A percentile compares a stretch with the other conserved stretches of the same genome.
Conservation (phyloP, 768 basidiomycete species). For the Daedaleopsis sinensis region DNA sequence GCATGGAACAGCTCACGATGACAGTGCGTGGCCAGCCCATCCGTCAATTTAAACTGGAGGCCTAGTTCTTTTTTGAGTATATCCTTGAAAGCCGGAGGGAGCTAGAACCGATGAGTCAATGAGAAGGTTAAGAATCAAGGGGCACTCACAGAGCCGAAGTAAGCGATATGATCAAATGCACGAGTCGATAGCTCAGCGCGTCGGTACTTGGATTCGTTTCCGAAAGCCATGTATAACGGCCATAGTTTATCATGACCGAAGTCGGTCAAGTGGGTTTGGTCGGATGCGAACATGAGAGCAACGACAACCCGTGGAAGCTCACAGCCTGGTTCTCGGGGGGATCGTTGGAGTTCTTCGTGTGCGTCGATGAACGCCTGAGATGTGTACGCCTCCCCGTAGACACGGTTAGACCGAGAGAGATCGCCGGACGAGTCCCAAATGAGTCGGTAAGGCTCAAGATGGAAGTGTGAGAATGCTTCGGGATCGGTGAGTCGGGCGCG, state of each 20-base stretch:
- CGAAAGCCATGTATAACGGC: conserved; percentile 45
- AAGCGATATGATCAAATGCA: conserved; percentile 43
- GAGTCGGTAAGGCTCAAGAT: neutral
- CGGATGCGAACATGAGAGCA: conserved; percentile 28
- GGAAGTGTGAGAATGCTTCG: conserved; percentile 5
- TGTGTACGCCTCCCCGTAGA: conserved; percentile 21
- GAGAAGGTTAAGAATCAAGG: neutral
- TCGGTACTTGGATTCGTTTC: conserved; percentile 46
- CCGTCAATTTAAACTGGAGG: conserved; percentile 32
- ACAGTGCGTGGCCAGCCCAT: conserved; percentile 27
- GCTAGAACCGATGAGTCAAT: neutral
- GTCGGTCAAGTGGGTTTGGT: conserved; percentile 28
- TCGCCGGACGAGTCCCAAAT: conserved; percentile 1
- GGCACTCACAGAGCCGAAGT: conserved; percentile 18
- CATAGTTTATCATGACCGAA: conserved; percentile 34
- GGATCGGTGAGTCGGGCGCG: neutral
- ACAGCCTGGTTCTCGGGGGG: conserved; percentile 7
- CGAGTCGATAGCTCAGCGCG: conserved; percentile 30
- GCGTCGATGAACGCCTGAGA: conserved; percentile 20
- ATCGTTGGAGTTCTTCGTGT: conserved; percentile 11
- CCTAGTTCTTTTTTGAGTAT: conserved; percentile 15
- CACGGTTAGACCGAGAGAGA: neutral
- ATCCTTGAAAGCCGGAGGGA: neutral
- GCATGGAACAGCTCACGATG: conserved; percentile 36
- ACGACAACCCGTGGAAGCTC: conserved; percentile 2